Base-by-base conservation (phyloP, 129 eudicot species). In the Lactuca sativa region DNA sequence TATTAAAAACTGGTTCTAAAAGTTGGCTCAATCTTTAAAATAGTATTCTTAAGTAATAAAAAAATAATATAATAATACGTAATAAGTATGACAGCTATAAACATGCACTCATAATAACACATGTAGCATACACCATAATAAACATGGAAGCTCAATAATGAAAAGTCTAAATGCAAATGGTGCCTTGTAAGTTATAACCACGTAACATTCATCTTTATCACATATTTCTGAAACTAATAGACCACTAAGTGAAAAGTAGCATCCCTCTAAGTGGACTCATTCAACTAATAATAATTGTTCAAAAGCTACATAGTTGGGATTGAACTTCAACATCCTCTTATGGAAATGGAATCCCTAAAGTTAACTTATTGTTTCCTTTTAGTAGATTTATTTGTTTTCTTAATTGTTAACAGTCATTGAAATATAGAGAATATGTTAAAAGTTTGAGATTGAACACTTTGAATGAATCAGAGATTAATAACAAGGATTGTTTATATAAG, bases 71-170 rank as follows among this genome's bases (percentile, higher is more conserved):
- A 18, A 31, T 51, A 60, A 14, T 58, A 31, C 16, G 66, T 66
- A 71, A 71, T 71, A 59, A 44, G 51, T 71, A 59, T 56, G 66
- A 47, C 59, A 71, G 51, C 67, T 47, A 57, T 59, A 59, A 48
- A 34, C n/a, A 57, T 15, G 49, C 58, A 71, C 66, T 71, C 66
- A 71, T 71, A 15, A 32, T 38, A 17, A 4, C 64, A 59, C 59
- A 17, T 71, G 58, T 43, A 61, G 66, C 33, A 47, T 47, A 59
- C 34, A 60, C 48, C 36, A 33, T 13, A 60, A 33, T 13, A 60
- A 43, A 59, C 66, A 14, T 43, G 66, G 40, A 57, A 10, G 15
- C 12, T n/a, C 31, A 44, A 44, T 44, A 44, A 11, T 11, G 52
- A 44, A 18, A 18, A 44, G 52, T 44, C n/a, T 11, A 44, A 44